phyloP scores from a whole-genome alignment of 257 asterid genomes.

The Solanum virginianum region DNA sequence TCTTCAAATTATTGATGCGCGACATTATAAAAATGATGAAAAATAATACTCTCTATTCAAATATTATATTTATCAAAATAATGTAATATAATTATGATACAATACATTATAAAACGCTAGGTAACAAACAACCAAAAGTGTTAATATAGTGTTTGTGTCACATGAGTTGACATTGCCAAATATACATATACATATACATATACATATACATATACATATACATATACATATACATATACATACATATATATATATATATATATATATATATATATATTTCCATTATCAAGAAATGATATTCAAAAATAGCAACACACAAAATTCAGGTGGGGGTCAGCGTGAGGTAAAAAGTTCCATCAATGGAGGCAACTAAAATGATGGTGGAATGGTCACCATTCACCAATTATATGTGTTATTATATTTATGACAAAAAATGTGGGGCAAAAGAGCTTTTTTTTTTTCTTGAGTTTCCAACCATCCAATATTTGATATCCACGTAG shows the following conservation, averaged over 20 bases:
- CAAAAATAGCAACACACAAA: not conserved
- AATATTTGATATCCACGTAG: no score
- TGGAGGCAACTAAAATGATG: conserved; percentile 30
- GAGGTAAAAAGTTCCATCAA: conserved; percentile 17
- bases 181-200: not conserved
- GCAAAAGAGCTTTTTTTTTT: not conserved
- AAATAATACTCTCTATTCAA: no score
- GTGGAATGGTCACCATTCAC: conserved; percentile 14
- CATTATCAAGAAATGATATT: not conserved
- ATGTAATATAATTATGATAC: no score
- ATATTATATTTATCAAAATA: no score
- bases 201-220: no score
- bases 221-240: no score
- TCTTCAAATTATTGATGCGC: no score
- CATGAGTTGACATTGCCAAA: not conserved
- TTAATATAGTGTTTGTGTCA: not conserved
- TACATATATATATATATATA: no score
- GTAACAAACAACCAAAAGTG: no score
- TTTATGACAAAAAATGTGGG: conserved; percentile 4
- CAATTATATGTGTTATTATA: not conserved
- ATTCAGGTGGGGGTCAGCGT: conserved; percentile 3
- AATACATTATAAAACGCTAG: no score
- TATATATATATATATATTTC: not conserved
- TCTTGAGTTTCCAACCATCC: no score
- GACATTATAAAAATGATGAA: no score